A percentile compares a stretch with the other conserved stretches of the same genome.
Conservation (phyloP, 1,284 basidiomycete species). For the Trichosporon inkin region DNA sequence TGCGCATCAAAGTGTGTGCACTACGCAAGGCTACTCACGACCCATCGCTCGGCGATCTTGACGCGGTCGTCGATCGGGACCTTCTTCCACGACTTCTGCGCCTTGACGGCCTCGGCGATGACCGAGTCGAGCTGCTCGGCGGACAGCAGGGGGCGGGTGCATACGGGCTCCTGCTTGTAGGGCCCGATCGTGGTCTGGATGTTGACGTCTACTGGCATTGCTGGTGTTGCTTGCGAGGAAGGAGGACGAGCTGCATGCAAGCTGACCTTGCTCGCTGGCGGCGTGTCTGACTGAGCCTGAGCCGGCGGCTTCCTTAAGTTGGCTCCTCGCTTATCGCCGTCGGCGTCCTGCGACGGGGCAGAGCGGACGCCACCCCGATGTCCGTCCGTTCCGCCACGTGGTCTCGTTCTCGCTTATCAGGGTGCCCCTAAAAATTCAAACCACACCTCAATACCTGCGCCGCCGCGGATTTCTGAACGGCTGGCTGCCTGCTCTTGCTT, state of each 20-base stretch:
- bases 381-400: neutral
- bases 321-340: constrained; percentile 6
- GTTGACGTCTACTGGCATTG: constrained; percentile 32
- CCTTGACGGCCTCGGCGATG: constrained; percentile 59
- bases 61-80: constrained; percentile 67
- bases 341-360: neutral
- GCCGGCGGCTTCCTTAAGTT: constrained; percentile 8
- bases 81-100: constrained; percentile 69
- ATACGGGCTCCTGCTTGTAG: constrained; percentile 51
- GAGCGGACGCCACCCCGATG: neutral
- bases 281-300: neutral
- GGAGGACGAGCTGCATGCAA: neutral
- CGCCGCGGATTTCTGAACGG: neutral
- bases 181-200: constrained; percentile 56
- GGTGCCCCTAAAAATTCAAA: neutral
- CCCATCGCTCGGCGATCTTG: constrained; percentile 67
- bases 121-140: constrained; percentile 57
- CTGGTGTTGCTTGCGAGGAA: neutral
- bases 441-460: neutral
- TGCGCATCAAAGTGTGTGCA: neutral
- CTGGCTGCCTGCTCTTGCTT: neutral
- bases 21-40: constrained; percentile 57
- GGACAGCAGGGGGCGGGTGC: constrained; percentile 49
- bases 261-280: neutral
- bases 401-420: neutral